Conservation (phyloP, 176 grass and related monocot genomes). For the Juncus effusus region DNA sequence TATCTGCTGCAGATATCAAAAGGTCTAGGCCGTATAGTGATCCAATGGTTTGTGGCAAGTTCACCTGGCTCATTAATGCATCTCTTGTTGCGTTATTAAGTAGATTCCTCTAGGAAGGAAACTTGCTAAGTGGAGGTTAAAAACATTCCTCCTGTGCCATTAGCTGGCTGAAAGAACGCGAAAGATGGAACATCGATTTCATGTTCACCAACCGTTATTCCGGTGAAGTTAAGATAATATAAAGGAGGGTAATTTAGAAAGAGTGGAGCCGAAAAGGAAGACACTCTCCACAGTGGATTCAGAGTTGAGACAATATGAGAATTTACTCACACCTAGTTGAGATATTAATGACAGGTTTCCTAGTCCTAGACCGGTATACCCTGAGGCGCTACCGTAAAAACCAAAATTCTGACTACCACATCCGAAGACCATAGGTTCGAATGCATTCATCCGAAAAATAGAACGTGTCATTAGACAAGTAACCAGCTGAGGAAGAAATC, state of each 20-base stretch:
- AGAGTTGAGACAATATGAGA: slow-evolving; percentile 2
- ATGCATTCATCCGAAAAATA: too few relatives aligned
- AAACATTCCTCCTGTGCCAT: background rate
- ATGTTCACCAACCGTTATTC: background rate
- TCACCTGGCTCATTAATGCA: too few relatives aligned
- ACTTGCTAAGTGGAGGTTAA: too few relatives aligned
- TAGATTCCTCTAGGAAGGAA: too few relatives aligned
- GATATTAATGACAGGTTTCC: background rate
- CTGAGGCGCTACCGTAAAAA: background rate
- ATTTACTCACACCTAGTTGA: background rate
- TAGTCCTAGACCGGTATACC: background rate
- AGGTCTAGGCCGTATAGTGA: too few relatives aligned
- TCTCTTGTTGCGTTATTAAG: too few relatives aligned
- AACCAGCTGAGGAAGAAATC: too few relatives aligned
- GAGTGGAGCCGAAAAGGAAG: background rate
- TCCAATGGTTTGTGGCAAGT: too few relatives aligned
- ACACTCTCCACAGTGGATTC: background rate
- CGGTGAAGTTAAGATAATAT: background rate
- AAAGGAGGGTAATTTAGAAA: background rate
- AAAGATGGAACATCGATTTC: background rate
- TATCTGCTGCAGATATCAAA: too few relatives aligned
- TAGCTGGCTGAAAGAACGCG: background rate
- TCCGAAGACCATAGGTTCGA: background rate
- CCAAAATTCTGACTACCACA: background rate
- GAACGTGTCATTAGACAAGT: background rate